Percentiles rank a stretch among this genome's conserved stretches.
These are phyloP conservation scores for Sonneratia alba DNA, from an alignment of 345 rosid genomes.

Conservation along the genomic window DNA sequence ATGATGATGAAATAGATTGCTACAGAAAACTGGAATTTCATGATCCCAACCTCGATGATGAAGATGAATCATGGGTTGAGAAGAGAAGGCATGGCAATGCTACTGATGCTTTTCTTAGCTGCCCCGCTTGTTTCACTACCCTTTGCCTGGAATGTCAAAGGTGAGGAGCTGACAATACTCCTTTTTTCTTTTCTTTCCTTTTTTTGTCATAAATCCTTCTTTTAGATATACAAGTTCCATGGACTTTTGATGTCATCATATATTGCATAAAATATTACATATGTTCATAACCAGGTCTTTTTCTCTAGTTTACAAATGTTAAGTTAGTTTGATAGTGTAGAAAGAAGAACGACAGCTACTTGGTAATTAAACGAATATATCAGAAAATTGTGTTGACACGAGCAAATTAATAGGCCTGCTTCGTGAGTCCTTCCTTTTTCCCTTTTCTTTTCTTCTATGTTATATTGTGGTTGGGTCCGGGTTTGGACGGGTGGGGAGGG, in stretches of 20 bases:
- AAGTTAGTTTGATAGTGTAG: too few species aligned
- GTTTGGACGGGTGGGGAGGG: too few species aligned
- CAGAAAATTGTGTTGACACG: not conserved
- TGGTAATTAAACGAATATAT: not conserved
- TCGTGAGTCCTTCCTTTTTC: too few species aligned
- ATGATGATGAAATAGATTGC: slow-evolving; percentile 73
- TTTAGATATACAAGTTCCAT: not conserved
- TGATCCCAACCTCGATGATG: slow-evolving; percentile 56
- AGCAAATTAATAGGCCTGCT: too few species aligned
- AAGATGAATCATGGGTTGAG: slow-evolving; percentile 57
- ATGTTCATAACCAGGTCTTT: too few species aligned
- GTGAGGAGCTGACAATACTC: slow-evolving; percentile 16
- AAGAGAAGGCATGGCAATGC: slow-evolving; percentile 40
- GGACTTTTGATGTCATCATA: too few species aligned
- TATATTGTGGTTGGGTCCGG: too few species aligned
- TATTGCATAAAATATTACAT: too few species aligned
- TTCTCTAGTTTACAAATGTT: too few species aligned
- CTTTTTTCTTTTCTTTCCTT: not conserved
- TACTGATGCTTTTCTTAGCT: slow-evolving; percentile 77
- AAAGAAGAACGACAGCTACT: too few species aligned
- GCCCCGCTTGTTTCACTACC: slow-evolving; percentile 80
- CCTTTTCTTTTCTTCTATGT: too few species aligned
- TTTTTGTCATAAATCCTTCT: not conserved
- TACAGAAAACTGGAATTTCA: slow-evolving; percentile 58
- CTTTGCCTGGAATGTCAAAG: slow-evolving; percentile 77